Conservation (phyloP, 2,329 filamentous ascomycete species). For the Didymella keratinophila region DNA sequence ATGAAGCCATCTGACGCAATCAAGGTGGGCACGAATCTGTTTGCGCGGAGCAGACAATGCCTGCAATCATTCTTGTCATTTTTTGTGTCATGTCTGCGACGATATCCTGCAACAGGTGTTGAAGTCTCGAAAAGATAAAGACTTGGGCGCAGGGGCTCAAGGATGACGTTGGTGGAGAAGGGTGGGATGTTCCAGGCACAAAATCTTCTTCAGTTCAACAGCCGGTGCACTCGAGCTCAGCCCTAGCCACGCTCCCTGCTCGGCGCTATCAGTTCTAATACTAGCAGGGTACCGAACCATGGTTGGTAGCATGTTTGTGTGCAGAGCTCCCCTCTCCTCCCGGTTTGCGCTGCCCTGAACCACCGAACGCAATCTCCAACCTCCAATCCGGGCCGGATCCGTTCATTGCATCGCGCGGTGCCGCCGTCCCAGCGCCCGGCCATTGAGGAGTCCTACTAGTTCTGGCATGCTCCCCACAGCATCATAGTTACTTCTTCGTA, state of each 20-base stretch:
- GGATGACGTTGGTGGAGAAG: constrained; percentile 18
- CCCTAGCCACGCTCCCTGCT: constrained; percentile 18
- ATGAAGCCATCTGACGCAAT: constrained; percentile 19
- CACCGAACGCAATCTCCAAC: not conserved
- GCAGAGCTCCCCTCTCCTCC: not conserved
- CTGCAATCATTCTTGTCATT: not conserved
- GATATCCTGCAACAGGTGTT: not conserved
- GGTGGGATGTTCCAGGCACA: constrained; percentile 14
- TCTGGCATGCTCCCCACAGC: constrained; percentile 13
- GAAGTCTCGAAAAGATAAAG: not conserved
- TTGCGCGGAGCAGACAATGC: not conserved
- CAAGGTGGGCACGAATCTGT: not conserved
- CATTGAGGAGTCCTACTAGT: constrained; percentile 9
- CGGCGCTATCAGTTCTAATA: constrained; percentile 18
- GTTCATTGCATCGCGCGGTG: not conserved
- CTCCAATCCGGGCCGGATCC: constrained; percentile 3
- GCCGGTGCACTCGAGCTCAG: constrained; percentile 18
- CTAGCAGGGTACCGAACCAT: constrained; percentile 11
- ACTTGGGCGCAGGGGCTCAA: not conserved
- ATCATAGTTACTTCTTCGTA: not conserved
- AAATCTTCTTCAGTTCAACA: constrained; percentile 20
- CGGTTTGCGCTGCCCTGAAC: constrained; percentile 7
- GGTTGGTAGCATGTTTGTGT: not conserved
- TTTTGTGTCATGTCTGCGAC: not conserved
- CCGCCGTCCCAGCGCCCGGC: not conserved